Evolutionary conservation across 352 stramenopile species (phyloP), one percentile per base, ranked within the genome.

Genomic region (Phytophthora melonis): DNA sequence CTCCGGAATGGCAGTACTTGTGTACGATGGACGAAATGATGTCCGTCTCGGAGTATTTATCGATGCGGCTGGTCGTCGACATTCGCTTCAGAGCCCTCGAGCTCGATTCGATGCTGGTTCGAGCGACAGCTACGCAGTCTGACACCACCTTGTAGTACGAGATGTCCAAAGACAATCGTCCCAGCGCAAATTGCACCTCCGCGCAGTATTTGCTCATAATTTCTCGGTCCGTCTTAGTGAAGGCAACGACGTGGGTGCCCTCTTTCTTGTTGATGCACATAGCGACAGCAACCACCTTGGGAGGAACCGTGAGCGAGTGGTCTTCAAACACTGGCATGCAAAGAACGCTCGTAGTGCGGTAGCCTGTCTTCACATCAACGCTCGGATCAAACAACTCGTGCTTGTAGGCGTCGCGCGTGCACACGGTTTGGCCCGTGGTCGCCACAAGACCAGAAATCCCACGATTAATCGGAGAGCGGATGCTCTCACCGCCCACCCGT

Each of bases 191-290:
- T 36, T 93, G 86, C 34, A 93, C 83, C 64, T 93, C 86, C 21
- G 77, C 78, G 49, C 79, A 86, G 58, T 84, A 89, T 59, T 88
- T 89, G 41, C 63, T 72, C 86, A 93, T 91, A 47, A 82, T 78
- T 11, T 80, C 72, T 45, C 80, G 81, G 68, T 93, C 86, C 0
- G 70, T 82, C 49, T 79, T 76, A 6, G 83, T 93, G 61, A 95
- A 92, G 3, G 84, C 76, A 8, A 94, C 85, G n/a, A 95, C 78
- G 21, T 91, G 87, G 3, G 73, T 63, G 10, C 87, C 81, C 66
- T 91, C 83, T 39, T 89, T 86, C 63, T 98, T 98, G 78, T 98
- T 98, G 70, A 98, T 96, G 63, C 93, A 95, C 84, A 97, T 93
- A 16, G 86, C 84, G 43, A 91, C 84, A 1, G 86, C 86, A 14